These are phyloP conservation scores for Debaryomyces maramus DNA, from an alignment of 805 yeast genomes.

Conservation along the genomic window DNA sequence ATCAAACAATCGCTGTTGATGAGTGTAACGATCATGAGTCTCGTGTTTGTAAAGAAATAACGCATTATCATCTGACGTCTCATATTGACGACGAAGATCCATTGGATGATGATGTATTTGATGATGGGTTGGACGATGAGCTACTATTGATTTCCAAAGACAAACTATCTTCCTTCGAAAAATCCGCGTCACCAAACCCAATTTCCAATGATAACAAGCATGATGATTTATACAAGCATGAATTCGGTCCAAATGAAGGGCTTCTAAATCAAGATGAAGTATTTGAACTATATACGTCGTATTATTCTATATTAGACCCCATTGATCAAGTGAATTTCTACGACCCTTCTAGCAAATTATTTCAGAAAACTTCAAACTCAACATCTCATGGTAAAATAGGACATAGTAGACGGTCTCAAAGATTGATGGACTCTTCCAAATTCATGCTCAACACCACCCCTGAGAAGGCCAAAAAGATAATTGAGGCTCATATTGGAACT, in stretches of 20 bases:
- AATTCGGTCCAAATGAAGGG: slow-evolving; percentile 31
- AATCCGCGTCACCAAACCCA: background rate
- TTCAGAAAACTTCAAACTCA: slow-evolving; percentile 1
- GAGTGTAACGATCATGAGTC: slow-evolving; percentile 9
- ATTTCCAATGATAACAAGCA: background rate
- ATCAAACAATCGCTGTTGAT: slow-evolving; percentile 4
- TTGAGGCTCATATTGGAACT: background rate
- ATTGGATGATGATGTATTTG: slow-evolving; percentile 22
- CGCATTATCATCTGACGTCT: background rate
- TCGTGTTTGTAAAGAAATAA: background rate
- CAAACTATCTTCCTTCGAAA: background rate
- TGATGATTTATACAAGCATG: slow-evolving; percentile 4
- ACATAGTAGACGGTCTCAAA: slow-evolving; percentile 13
- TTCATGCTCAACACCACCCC: background rate
- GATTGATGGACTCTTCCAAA: slow-evolving; percentile 1
- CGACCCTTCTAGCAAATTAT: slow-evolving; percentile 14
- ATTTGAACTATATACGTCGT: slow-evolving; percentile 41
- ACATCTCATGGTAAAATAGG: slow-evolving; percentile 13
- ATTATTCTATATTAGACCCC: slow-evolving; percentile 27
- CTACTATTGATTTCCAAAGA: slow-evolving; percentile 12
- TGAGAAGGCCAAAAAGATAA: background rate
- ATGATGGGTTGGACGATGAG: slow-evolving; percentile 25
- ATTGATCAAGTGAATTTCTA: slow-evolving; percentile 14
- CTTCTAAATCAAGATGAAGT: slow-evolving; percentile 38
- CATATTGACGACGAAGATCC: slow-evolving; percentile 5